phyloP scores from a whole-genome alignment of 495 filamentous ascomycete species.

The Glutinoglossum americanum region DNA sequence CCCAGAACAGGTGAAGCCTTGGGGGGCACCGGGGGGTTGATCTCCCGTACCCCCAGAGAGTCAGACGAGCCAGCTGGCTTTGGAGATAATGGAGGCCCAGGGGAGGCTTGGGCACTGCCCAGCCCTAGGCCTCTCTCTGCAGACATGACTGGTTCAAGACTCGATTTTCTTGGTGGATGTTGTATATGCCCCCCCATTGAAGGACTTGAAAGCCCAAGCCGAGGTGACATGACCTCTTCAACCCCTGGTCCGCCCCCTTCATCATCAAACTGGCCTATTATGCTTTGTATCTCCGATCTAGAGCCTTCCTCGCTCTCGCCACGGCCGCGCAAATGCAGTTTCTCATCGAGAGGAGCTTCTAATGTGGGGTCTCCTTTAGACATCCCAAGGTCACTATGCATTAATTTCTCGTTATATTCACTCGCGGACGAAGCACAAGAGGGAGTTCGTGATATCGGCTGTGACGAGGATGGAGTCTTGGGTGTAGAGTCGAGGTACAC shows the following conservation, averaged over 20 bases:
- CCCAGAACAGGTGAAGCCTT: not conserved
- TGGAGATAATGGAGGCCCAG: not conserved
- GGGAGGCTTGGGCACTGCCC: conserved; percentile 5
- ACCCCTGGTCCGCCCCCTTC: conserved; percentile 40
- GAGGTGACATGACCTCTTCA: conserved; percentile 66
- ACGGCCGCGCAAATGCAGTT: conserved; percentile 17
- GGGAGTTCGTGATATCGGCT: conserved; percentile 12
- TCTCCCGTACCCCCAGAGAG: not conserved
- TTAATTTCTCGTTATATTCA: not conserved
- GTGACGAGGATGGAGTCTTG: conserved; percentile 19
- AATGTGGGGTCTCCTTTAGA: not conserved
- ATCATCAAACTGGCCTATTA: conserved; percentile 57
- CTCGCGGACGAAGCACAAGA: not conserved
- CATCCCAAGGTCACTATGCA: not conserved
- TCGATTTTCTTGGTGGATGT: conserved; percentile 68
- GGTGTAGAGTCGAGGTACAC: conserved; percentile 4
- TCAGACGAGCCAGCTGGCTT: not conserved
- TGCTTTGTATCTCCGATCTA: conserved; percentile 76
- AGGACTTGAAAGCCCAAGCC: conserved; percentile 49
- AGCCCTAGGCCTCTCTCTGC: not conserved
- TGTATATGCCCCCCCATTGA: conserved; percentile 37
- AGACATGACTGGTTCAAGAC: conserved; percentile 39
- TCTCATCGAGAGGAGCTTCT: conserved; percentile 1
- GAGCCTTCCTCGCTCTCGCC: conserved; percentile 44
- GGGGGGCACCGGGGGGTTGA: not conserved